A percentile compares a stretch with the other conserved stretches of the same genome.
These are phyloP conservation scores for Penicillium mononematosum DNA, from an alignment of 495 filamentous ascomycete genomes.

Conservation along the genomic window DNA sequence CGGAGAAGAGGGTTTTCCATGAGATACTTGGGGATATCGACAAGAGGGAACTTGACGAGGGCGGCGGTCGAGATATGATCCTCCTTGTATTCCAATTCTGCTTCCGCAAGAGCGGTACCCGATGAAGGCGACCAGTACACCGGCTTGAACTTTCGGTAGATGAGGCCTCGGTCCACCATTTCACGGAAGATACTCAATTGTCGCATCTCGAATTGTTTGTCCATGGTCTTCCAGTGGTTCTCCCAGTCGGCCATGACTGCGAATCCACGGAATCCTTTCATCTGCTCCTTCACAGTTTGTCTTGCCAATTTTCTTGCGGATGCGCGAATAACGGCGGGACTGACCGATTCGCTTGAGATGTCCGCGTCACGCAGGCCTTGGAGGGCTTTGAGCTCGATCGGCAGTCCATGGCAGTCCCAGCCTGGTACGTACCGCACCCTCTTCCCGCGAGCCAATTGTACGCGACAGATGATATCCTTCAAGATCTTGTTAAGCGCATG, in stretches of 20 bases:
- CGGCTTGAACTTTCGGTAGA: conserved; percentile 85
- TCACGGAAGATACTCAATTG: conserved; percentile 82
- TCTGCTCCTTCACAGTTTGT: conserved; percentile 75
- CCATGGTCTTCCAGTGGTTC: conserved; percentile 89
- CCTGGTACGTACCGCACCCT: conserved; percentile 85
- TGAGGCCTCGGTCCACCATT: conserved; percentile 80
- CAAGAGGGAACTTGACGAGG: conserved; percentile 75
- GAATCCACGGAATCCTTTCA: conserved; percentile 76
- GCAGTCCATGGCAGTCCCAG: conserved; percentile 98
- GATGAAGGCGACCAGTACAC: conserved; percentile 97
- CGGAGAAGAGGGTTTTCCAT: conserved; percentile 35
- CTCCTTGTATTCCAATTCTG: conserved; percentile 92
- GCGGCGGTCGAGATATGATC: conserved; percentile 77
- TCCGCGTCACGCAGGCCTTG: conserved; percentile 48
- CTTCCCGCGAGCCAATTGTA: conserved; percentile 74
- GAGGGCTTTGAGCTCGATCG: conserved; percentile 96
- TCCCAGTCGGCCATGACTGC: conserved; percentile 95
- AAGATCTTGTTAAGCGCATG: conserved; percentile 97
- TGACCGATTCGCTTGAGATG: conserved; percentile 23
- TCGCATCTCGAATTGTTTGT: conserved; percentile 77
- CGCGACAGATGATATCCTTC: conserved; percentile 87
- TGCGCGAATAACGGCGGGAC: conserved; percentile 54
- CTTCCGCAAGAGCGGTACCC: conserved; percentile 87
- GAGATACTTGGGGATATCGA: conserved; percentile 49
- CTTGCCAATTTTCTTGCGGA: conserved; percentile 73